Base-by-base conservation (phyloP, 179 eudicot genomes). In the Silene vulgaris region DNA sequence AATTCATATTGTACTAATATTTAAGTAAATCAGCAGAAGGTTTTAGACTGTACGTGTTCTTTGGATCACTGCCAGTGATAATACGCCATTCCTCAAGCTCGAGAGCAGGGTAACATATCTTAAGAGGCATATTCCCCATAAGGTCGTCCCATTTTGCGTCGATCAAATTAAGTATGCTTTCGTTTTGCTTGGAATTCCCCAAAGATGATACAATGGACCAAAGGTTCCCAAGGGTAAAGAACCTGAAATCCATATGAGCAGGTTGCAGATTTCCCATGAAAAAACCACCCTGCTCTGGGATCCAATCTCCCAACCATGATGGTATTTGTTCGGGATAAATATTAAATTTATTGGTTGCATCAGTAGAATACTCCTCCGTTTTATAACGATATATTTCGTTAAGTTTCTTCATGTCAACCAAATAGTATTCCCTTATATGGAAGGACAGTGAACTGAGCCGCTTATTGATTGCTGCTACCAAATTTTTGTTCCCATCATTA, bases 301-400 rank as follows among this genome's bases (percentile, higher is more conserved):
- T 81, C 86, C 86, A 84, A 79, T 84, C 86, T 35, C 76, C 81
- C 69, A 84, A 75, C 86, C 86, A 84, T 56, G 84, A 76, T 50
- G 86, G 86, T 20, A 84, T 84, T 72, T 84, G 86, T 61, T 84
- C 86, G 50, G 86, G 86, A 78, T 84, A 84, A 50, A 84, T 84
- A 50, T 84, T 84, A 71, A 84, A 84, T 59, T 84, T 84, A 73
- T 84, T 84, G 73, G 72, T 81, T 76, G 86, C 86, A 61, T 84
- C 82, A 72, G 82, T 78, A 8, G 86, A 84, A 81, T 81, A 84
- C 67, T 84, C 86, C 75, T 84, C 86, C 17, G 86, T 84, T 68
- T 83, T 80, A 81, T 83, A 83, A 14, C 86, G 86, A 73, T 83
- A 83, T 65, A 83, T 83, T 68, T 84, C 86, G 78, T 84, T 84